Evolutionary conservation across 495 filamentous ascomycete species (phyloP).

Genomic region (Annulohypoxylon nitens): DNA sequence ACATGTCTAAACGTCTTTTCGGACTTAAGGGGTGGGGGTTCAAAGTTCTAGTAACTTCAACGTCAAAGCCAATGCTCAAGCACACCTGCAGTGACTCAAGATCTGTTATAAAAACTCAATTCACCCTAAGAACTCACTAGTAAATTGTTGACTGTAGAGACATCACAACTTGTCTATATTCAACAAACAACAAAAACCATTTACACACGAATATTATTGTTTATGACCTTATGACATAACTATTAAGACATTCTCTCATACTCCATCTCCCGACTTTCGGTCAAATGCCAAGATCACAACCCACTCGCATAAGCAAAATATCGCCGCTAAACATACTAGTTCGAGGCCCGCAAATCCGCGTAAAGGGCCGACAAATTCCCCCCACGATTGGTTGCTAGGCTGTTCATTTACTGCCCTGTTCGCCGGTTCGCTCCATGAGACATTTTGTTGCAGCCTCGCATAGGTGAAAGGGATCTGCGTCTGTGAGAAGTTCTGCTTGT

Average conservation of each 20-base stretch:
- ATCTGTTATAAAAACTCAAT: not conserved
- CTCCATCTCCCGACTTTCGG: constrained; percentile 35
- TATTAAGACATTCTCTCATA: constrained; percentile 4
- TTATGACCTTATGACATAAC: not conserved
- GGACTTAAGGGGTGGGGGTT: not conserved
- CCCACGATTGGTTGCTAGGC: constrained; percentile 31
- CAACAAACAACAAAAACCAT: not conserved
- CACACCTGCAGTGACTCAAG: not conserved
- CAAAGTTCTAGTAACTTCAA: not conserved
- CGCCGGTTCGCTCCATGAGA: constrained; percentile 41
- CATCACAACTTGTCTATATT: not conserved
- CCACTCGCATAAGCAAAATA: constrained; percentile 22
- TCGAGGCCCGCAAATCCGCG: constrained; percentile 44
- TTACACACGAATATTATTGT: not conserved
- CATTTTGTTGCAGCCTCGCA: constrained; percentile 44
- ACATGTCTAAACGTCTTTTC: not conserved
- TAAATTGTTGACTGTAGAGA: not conserved
- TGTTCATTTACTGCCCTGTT: constrained; percentile 37
- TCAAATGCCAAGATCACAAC: constrained; percentile 34
- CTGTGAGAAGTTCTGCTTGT: constrained; percentile 16
- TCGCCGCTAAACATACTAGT: constrained; percentile 31
- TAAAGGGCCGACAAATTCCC: constrained; percentile 42
- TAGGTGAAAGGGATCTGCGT: constrained; percentile 22
- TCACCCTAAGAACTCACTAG: not conserved
- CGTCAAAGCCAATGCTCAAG: not conserved